Percentiles rank a stretch among this genome's conserved stretches.
phyloP scores from a whole-genome alignment of 2,329 filamentous ascomycete genomes.

The Phialophora chinensis region DNA sequence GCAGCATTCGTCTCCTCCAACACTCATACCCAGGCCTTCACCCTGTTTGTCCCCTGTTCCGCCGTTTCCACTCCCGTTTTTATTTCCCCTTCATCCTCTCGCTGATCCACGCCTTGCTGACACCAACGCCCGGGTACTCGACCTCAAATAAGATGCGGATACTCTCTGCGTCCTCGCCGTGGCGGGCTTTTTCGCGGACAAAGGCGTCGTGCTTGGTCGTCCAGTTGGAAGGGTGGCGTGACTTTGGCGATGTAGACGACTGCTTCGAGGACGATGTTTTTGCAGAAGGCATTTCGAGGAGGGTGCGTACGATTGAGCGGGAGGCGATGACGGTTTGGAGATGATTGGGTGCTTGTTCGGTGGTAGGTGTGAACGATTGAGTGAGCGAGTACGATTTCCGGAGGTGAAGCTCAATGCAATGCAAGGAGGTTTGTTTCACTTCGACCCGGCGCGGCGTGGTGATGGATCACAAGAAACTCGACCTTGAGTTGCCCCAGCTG shows the following conservation, averaged over 20 bases:
- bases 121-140: slow-evolving; percentile 37
- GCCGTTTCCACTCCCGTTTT: neutral
- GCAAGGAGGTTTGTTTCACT: neutral
- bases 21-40: neutral
- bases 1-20: no score
- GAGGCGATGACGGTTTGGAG: neutral
- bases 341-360: neutral
- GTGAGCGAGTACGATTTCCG: neutral
- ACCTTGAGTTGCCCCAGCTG: neutral
- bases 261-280: neutral
- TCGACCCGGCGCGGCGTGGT: no score
- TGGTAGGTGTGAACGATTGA: neutral
- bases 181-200: slow-evolving; percentile 30
- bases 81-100: slow-evolving; percentile 23
- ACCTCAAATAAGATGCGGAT: slow-evolving; percentile 42
- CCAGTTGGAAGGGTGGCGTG: slow-evolving; percentile 24
- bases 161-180: slow-evolving; percentile 37
- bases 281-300: slow-evolving; percentile 5
- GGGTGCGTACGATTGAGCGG: neutral
- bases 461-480: neutral
- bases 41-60: neutral
- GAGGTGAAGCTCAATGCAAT: neutral
- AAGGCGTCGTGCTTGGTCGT: slow-evolving; percentile 36
- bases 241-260: neutral
- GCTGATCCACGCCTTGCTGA: slow-evolving; percentile 28